phyloP scores from a whole-genome alignment of 2,329 filamentous ascomycete species.

The Phaeosphaeriaceae sp. region DNA sequence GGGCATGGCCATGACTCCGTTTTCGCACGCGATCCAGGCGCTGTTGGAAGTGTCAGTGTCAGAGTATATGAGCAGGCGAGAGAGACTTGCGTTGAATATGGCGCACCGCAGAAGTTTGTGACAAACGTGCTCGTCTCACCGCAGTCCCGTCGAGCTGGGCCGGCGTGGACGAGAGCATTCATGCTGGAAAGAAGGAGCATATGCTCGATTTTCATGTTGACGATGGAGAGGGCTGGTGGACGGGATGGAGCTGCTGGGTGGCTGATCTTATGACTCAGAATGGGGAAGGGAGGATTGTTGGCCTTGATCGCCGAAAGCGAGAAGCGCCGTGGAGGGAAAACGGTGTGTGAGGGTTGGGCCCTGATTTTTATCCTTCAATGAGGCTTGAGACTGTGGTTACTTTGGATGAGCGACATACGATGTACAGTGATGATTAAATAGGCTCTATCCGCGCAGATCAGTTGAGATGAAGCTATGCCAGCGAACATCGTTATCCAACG shows the following conservation, averaged over 20 bases:
- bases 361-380: not conserved
- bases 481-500: not conserved
- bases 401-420: not conserved
- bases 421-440: not conserved
- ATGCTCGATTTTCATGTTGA: conserved; percentile 11
- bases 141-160: conserved; percentile 25
- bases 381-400: not conserved
- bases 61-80: not conserved
- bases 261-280: not conserved
- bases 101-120: conserved; percentile 23
- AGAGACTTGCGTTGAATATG: conserved; percentile 27
- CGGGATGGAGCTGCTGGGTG: not conserved
- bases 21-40: conserved; percentile 14
- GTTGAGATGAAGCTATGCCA: not conserved
- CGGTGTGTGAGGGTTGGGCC: not conserved
- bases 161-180: conserved; percentile 9
- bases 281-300: not conserved
- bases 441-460: not conserved
- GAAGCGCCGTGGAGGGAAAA: no score
- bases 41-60: not conserved
- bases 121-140: conserved; percentile 23
- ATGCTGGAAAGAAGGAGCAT: conserved; percentile 8
- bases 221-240: not conserved
- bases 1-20: conserved; percentile 6
- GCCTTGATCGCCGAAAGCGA: not conserved